These are phyloP conservation scores for Flammula alnicola DNA, from an alignment of 1,284 basidiomycete species.

Conservation along the genomic window DNA sequence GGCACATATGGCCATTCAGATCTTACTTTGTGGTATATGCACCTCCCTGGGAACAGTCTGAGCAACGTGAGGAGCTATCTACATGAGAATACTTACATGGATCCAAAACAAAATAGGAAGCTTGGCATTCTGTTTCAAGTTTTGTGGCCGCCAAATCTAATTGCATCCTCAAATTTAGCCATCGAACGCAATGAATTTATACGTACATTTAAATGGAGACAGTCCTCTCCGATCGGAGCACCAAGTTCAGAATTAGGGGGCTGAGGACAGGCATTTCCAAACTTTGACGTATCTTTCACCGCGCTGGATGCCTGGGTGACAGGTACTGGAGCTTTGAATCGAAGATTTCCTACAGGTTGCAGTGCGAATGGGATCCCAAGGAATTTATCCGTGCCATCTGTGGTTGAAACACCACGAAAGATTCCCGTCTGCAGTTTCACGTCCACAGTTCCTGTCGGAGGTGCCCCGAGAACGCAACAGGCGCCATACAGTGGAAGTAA, in stretches of 20 bases:
- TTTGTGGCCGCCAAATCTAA: slow-evolving; percentile 49
- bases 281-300: slow-evolving; percentile 49
- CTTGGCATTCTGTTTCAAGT: slow-evolving; percentile 36
- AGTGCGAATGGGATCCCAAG: slow-evolving; percentile 74
- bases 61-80: background rate
- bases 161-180: background rate
- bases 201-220: slow-evolving; percentile 56
- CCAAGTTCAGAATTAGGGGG: slow-evolving; percentile 42
- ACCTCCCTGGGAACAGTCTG: slow-evolving; percentile 46
- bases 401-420: slow-evolving; percentile 47
- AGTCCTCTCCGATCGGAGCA: slow-evolving; percentile 58
- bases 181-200: background rate
- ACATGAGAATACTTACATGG: slow-evolving; percentile 40
- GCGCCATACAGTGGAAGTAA: slow-evolving; percentile 13
- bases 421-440: slow-evolving; percentile 46
- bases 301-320: slow-evolving; percentile 40
- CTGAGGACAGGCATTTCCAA: slow-evolving; percentile 65
- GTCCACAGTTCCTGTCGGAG: slow-evolving; percentile 33
- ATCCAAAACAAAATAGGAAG: slow-evolving; percentile 59
- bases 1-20: background rate
- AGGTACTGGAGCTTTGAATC: slow-evolving; percentile 64
- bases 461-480: slow-evolving; percentile 15
- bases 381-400: slow-evolving; percentile 54
- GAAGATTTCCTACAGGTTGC: slow-evolving; percentile 55
- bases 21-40: slow-evolving; percentile 50